phyloP scores from a whole-genome alignment of 2,329 filamentous ascomycete species.

The Alternaria ventricosa region DNA sequence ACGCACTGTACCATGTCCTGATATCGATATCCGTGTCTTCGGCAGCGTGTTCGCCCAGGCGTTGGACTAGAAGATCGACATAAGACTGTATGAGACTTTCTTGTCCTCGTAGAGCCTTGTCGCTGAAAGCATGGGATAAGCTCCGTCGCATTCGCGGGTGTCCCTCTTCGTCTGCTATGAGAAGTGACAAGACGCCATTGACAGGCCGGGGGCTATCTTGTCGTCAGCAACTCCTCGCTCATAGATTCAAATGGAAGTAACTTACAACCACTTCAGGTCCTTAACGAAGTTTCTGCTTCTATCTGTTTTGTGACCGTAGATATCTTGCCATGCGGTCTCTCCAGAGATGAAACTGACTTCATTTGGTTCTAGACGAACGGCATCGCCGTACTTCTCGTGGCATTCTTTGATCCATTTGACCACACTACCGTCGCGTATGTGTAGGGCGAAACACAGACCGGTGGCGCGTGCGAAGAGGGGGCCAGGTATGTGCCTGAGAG shows the following conservation, averaged over 20 bases:
- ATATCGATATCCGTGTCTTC: conserved; percentile 27
- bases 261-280: conserved; percentile 44
- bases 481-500: conserved; percentile 53
- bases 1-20: conserved; percentile 37
- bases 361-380: conserved; percentile 51
- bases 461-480: conserved; percentile 45
- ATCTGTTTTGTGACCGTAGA: conserved; percentile 51
- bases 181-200: conserved; percentile 38
- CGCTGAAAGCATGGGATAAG: conserved; percentile 52
- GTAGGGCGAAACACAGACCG: conserved; percentile 40
- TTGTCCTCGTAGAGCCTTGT: conserved; percentile 51
- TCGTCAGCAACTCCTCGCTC: not conserved
- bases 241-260: not conserved
- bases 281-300: conserved; percentile 49
- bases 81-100: conserved; percentile 49
- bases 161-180: conserved; percentile 33
- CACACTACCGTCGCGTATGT: conserved; percentile 35
- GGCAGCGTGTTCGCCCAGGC: conserved; percentile 33
- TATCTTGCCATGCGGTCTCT: conserved; percentile 53
- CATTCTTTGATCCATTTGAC: conserved; percentile 33
- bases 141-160: conserved; percentile 48
- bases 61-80: conserved; percentile 49
- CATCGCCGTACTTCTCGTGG: conserved; percentile 52
- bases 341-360: conserved; percentile 54
- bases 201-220: conserved; percentile 23